A percentile compares a stretch with the other conserved stretches of the same genome.
Evolutionary conservation across 1,284 basidiomycete species (phyloP).

Genomic region (Ustilago trichophora): DNA sequence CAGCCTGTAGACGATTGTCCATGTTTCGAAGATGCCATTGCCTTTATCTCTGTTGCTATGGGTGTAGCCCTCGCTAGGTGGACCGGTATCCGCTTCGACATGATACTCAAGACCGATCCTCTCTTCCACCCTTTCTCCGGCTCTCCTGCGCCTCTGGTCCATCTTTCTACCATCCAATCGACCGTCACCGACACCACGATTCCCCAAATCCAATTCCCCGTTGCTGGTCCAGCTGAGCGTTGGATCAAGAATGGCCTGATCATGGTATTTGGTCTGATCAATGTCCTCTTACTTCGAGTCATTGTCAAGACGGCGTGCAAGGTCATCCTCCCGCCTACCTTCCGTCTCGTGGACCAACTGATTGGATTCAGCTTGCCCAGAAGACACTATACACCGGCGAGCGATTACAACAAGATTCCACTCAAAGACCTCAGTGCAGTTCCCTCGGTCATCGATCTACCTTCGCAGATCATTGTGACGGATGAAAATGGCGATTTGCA

Average conservation of each 20-base stretch:
- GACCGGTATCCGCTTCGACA: conserved; percentile 63
- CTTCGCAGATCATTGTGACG: conserved; percentile 42
- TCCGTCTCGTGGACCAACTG: conserved; percentile 43
- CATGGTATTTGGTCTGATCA: conserved; percentile 70
- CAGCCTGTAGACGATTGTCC: conserved; percentile 90
- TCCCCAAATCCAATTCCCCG: conserved; percentile 27
- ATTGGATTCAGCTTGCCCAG: conserved; percentile 55
- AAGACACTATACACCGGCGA: conserved; percentile 54
- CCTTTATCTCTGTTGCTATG: conserved; percentile 83
- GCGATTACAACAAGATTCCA: conserved; percentile 50
- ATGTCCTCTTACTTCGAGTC: conserved; percentile 85
- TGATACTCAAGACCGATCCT: conserved; percentile 26
- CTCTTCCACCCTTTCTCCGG: conserved; percentile 19
- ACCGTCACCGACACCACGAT: no score
- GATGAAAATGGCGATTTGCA: conserved; percentile 36
- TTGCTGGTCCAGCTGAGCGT: conserved; percentile 11
- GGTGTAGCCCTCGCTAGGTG: conserved; percentile 80
- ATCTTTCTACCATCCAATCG: no score
- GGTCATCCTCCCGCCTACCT: conserved; percentile 50
- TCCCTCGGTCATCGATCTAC: conserved; percentile 44
- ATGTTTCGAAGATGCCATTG: conserved; percentile 97
- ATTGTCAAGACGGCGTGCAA: conserved; percentile 66
- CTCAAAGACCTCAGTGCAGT: conserved; percentile 39
- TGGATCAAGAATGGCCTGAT: conserved; percentile 64
- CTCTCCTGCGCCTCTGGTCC: conserved; percentile 1